Conservation (phyloP, 2,329 filamentous ascomycete species). For the Alternaria alternata region DNA sequence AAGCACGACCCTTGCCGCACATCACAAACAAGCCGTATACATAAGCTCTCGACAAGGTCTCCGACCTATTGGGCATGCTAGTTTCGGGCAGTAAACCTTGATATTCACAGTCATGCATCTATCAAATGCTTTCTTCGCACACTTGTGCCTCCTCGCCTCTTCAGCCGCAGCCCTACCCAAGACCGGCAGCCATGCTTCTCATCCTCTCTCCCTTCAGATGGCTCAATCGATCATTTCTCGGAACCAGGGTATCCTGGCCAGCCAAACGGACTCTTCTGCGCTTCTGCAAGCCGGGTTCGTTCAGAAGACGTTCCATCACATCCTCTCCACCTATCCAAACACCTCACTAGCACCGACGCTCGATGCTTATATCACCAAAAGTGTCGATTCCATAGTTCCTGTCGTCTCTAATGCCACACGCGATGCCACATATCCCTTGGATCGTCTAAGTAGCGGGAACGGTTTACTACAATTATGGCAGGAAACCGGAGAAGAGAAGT, state of each 20-base stretch:
- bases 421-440: conserved; percentile 36
- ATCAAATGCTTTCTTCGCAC: not conserved
- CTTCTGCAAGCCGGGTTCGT: conserved; percentile 45
- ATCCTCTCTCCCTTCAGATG: conserved; percentile 30
- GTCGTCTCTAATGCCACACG: conserved; percentile 27
- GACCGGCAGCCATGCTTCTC: not conserved
- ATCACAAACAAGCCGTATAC: not conserved
- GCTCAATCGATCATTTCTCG: conserved; percentile 43
- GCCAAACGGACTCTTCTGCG: conserved; percentile 24
- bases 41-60: not conserved
- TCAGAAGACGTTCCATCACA: conserved; percentile 41
- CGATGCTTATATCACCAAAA: conserved; percentile 14
- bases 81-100: not conserved
- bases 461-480: conserved; percentile 29
- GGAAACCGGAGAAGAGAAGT: conserved; percentile 19
- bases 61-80: not conserved
- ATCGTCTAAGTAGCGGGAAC: conserved; percentile 44
- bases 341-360: not conserved
- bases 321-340: conserved; percentile 17
- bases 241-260: conserved; percentile 40
- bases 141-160: not conserved
- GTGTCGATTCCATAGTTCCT: not conserved
- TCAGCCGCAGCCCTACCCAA: conserved; percentile 4
- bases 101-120: not conserved
- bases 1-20: conserved; percentile 1